Conservation (phyloP, 345 rosid genomes). For the Leavenworthia alabamica region DNA sequence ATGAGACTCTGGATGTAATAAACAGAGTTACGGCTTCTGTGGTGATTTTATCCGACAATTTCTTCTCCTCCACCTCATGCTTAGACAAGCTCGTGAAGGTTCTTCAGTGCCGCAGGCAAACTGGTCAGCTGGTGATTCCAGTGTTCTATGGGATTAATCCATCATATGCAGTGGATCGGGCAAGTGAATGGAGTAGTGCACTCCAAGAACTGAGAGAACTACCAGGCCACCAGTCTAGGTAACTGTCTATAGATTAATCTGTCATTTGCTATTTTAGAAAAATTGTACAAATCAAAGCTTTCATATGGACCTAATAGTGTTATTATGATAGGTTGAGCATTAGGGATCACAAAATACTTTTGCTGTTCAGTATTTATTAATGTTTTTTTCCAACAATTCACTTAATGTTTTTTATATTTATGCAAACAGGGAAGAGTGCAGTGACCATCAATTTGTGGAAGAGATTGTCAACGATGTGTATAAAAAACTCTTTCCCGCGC, state of each 20-base stretch:
- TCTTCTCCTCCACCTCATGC: background rate
- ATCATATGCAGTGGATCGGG: background rate
- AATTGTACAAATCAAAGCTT: no score
- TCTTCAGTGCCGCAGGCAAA: background rate
- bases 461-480: constrained; percentile 5
- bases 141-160: constrained; percentile 14
- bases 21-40: background rate
- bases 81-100: background rate
- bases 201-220: background rate
- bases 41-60: background rate
- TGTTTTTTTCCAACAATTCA: background rate
- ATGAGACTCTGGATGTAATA: background rate
- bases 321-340: background rate
- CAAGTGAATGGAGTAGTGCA: background rate
- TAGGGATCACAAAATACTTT: background rate
- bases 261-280: no score
- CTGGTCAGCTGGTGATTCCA: background rate
- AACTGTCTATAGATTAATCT: background rate
- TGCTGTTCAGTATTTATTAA: background rate
- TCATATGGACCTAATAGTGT: no score
- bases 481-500: background rate
- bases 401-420: background rate
- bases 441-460: constrained; percentile 9
- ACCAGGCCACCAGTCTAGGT: background rate
- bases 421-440: constrained; percentile 2